phyloP scores from a whole-genome alignment of 495 filamentous ascomycete genomes.

The Coniosporium apollinis region DNA sequence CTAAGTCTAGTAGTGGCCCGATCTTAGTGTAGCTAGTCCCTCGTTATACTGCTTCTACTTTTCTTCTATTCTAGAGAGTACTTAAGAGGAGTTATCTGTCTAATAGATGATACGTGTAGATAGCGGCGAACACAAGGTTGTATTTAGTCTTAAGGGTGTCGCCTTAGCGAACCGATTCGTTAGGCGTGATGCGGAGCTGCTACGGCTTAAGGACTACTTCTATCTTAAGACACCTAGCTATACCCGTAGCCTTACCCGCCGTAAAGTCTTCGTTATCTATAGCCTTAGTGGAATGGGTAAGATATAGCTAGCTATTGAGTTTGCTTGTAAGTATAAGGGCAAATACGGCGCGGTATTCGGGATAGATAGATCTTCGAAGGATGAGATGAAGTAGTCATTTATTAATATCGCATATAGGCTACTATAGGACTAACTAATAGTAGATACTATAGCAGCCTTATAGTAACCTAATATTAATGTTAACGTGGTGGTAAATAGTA shows the following conservation, averaged over 20 bases:
- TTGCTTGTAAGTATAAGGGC: background rate
- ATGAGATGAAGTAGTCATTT: conserved; percentile 1
- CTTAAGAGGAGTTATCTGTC: too few species aligned
- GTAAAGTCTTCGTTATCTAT: conserved; percentile 2
- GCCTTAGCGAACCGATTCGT: conserved; percentile 1
- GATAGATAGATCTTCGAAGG: conserved; percentile 1
- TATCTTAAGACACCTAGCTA: background rate
- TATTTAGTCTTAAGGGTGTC: conserved; percentile 2
- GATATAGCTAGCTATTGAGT: conserved; percentile 1
- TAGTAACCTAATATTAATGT: background rate
- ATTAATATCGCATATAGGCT: background rate
- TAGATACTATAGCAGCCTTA: background rate
- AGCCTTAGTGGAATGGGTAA: conserved; percentile 1
- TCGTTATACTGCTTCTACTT: too few species aligned
- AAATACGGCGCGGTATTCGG: conserved; percentile 1
- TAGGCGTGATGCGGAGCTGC: background rate
- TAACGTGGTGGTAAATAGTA: background rate
- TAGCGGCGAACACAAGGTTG: background rate
- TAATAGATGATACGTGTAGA: too few species aligned
- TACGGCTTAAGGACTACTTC: background rate
- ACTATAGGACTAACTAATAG: background rate
- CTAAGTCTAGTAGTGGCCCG: too few species aligned
- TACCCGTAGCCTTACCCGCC: too few species aligned
- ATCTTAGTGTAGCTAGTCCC: too few species aligned
- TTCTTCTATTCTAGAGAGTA: too few species aligned